Evolutionary conservation across 257 asterid genomes (phyloP), one percentile per base, ranked within the genome.

Genomic region (Solanum corneliomulleri): DNA sequence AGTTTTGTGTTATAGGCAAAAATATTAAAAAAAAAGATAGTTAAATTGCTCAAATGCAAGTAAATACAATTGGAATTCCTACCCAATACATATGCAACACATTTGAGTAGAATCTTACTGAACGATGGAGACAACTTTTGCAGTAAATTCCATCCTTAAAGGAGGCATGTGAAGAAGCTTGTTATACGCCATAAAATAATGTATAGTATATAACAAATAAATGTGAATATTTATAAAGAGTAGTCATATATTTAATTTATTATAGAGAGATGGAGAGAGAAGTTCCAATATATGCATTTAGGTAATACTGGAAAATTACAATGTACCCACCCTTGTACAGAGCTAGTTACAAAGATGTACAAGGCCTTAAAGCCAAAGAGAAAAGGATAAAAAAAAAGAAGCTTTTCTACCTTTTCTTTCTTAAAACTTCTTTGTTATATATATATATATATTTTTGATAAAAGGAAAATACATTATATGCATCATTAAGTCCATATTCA

Each of bases 311-410:
- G 85, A 49, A 29, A 70, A 42, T 44, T 68, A 64, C 76, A 62
- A 41, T 21, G 72, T 75, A 52, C 82, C 93, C 93, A 52, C 82
- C 93, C 93, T 89, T 80, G 87, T 89, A 90, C 91, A 88, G 29
- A 78, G 91, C 84, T 90, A 86, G 70, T 87, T 92, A 92, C 92
- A 93, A 87, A 90, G 91, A 86, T 85, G 92, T 87, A 88, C 92
- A 90, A 87, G 91, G 90, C 87, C 87, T 31, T 41, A 20, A 85
- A 87, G 85, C 85, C 68, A 27, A 88, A 83, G 77, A 74, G 81
- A 84, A 80, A 87, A 89, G 83, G 85, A 49, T 29, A 8, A 18
- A 2, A 72, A 72, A 77, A 49, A 11, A 11, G 4, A 41, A 41
- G 45, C 47, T 84, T 84, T 60, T 72, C 42, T 80, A 18, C 70